Evolutionary conservation across 495 filamentous ascomycete genomes (phyloP), one percentile per base, ranked within the genome.

Genomic region (Sabuloglossum arenarium): DNA sequence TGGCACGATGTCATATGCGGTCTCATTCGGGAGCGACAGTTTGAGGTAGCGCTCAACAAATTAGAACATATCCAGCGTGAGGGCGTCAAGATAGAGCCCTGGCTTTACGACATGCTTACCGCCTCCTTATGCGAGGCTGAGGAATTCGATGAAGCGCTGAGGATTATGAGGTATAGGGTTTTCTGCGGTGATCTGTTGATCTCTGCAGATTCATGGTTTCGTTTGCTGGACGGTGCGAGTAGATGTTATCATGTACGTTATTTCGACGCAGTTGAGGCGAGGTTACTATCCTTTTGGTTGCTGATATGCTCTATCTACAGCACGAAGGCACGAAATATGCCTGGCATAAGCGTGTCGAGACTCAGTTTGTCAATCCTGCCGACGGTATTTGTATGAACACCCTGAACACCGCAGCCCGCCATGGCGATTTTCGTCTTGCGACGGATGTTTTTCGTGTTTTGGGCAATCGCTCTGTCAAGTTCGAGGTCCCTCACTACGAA

Each of bases 1-100:
- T 79, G 74, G 69, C 74, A 80, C 63, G 76, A 77, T 64, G 73
- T 94, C 32, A 76, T 82, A 4, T 69, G 81, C 31, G 88, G 88
- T 0, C 66, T 91, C 28, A 68, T 96, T 34, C 74, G 85, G 51
- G 88, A 94, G 61, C 76, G 79, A 11, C 82, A 90, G 60, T 78
- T 84, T 54, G 91, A 98, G 66, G 68, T 85, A 62, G 89, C 86
- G 1, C 64, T 94, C 50, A 79, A 88, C 29, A 77, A 79, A 58
- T 63, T 94, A 45, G 79, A 84, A 19, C 64, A 73, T 28, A 80
- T 93, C 75, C 69, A 79, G 46, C 68, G 67, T 39, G 71, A 78
- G 37, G 73, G 74, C 1, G 72, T 78, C 6, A 49, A 59, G 6
- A 63, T 90, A 6, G 74, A 81, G 42, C 59, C 65, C 4, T 94